Evolutionary conservation across 2,329 filamentous ascomycete genomes (phyloP), one percentile per base, ranked within the genome.

Genomic region (Xylariaceae sp.): DNA sequence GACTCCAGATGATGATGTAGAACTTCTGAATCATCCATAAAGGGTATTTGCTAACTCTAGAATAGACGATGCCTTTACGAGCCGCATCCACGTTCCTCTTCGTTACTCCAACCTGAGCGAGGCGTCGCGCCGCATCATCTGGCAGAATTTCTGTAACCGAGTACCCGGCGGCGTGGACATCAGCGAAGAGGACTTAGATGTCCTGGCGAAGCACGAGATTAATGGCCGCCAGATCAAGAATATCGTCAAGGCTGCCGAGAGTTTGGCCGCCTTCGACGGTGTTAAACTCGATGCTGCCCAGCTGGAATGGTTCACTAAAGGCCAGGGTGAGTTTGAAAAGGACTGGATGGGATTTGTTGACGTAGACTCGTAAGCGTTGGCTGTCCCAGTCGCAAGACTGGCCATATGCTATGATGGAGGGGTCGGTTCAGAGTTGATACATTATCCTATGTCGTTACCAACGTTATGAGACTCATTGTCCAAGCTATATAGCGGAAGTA

Each of bases 191-290:
- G 56, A 62, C 6, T 20, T 69, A 3, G 62, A 66, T 10, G 26
- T 51, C 29, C 44, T 67, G 23, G 62, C 65, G 0, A 53, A 60
- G 52, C 63, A 62, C 9, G 40, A 58, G 4, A 43, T 71, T 20
- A 70, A 71, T 46, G 67, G 68, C n/a, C 60, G 67, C 20, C 63
- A 65, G 49, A 69, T 70, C 52, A 67, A 67, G 54, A 70, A 68
- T 51, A 61, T 65, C 9, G 46, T 71, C 55, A 70, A 68, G 60
- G 63, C 64, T 18, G 56, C 61, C 9, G 65, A 70, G 57, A 66
- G 65, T 41, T 62, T 73, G 5, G 70, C 71, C 6, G 59, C 67
- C 16, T 66, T 67, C 32, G 67, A 70, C 48, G 57, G 59, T 37
- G 56, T 55, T 16, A 61, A 57, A 51, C 65, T 71, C 20, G 67